Conservation (phyloP, 148 eudicot species). For the Vaccinium darrowii region DNA sequence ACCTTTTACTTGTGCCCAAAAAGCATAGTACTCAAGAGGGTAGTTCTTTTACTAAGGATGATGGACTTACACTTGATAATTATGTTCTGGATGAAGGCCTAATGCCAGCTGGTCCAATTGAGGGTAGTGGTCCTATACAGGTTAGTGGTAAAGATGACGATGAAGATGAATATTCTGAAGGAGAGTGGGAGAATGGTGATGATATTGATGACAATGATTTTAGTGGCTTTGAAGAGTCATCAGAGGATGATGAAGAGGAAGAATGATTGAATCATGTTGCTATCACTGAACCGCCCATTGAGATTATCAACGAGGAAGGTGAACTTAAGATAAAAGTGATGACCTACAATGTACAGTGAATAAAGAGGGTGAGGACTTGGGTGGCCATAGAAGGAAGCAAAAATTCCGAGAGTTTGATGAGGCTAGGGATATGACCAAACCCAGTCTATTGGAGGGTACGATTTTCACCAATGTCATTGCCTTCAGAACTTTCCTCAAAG, state of each 20-base stretch:
- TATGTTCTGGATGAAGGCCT: neutral
- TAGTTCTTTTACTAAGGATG: too few species aligned
- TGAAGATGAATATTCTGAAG: neutral
- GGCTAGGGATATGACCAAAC: too few species aligned
- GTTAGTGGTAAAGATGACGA: too few species aligned
- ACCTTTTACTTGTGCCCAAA: too few species aligned
- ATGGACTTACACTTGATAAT: too few species aligned
- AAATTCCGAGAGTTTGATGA: too few species aligned
- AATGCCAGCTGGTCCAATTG: neutral
- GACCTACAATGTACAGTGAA: neutral
- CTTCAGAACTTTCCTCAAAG: neutral
- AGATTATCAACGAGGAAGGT: neutral
- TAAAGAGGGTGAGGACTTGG: too few species aligned
- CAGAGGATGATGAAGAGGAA: neutral
- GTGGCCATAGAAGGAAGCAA: too few species aligned
- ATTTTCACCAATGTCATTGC: neutral
- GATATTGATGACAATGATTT: neutral
- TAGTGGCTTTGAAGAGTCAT: neutral
- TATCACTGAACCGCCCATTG: too few species aligned
- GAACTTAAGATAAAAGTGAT: neutral
- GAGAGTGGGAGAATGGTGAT: too few species aligned
- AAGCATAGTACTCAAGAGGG: too few species aligned
- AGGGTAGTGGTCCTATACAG: neutral
- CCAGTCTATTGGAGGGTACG: neutral
- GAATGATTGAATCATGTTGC: neutral